These are phyloP conservation scores for Chlorella sp. DNA, from an alignment of 139 green algal species.

Conservation along the genomic window DNA sequence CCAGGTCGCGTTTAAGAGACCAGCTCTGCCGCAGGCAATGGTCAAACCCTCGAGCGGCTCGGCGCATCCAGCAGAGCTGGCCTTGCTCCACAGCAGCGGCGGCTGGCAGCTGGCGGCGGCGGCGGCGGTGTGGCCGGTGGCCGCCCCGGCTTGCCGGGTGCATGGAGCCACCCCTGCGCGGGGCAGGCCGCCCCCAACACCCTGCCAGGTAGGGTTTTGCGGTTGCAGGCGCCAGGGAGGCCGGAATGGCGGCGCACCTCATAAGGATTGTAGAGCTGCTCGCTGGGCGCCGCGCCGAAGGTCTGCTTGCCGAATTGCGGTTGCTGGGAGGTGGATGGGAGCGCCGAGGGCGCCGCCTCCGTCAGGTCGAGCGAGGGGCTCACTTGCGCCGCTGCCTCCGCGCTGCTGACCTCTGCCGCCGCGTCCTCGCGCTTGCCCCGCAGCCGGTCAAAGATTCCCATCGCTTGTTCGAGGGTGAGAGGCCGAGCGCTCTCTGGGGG, in stretches of 20 bases:
- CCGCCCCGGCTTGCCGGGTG: background rate
- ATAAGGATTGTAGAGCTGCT: conserved; percentile 72
- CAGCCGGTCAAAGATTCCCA: conserved; percentile 43
- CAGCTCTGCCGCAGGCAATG: too few relatives aligned
- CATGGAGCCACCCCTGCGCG: background rate
- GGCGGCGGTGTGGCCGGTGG: background rate
- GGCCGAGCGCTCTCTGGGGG: too few relatives aligned
- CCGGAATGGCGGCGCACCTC: conserved; percentile 44
- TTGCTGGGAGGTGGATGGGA: background rate
- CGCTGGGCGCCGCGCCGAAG: conserved; percentile 5
- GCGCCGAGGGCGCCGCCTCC: background rate
- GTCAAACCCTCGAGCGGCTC: too few relatives aligned
- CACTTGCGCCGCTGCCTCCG: conserved; percentile 32
- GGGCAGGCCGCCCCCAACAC: background rate
- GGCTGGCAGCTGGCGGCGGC: background rate
- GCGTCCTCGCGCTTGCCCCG: conserved; percentile 20
- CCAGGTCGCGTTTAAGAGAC: too few relatives aligned
- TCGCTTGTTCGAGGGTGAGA: background rate
- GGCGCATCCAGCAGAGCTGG: too few relatives aligned
- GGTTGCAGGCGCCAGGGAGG: background rate
- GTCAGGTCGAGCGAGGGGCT: conserved; percentile 40
- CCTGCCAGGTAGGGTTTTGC: background rate
- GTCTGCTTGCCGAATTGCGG: conserved; percentile 6
- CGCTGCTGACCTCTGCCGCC: background rate
- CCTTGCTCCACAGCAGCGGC: background rate